Conservation (phyloP, 768 basidiomycete species). For the Termitomyces sp. region DNA sequence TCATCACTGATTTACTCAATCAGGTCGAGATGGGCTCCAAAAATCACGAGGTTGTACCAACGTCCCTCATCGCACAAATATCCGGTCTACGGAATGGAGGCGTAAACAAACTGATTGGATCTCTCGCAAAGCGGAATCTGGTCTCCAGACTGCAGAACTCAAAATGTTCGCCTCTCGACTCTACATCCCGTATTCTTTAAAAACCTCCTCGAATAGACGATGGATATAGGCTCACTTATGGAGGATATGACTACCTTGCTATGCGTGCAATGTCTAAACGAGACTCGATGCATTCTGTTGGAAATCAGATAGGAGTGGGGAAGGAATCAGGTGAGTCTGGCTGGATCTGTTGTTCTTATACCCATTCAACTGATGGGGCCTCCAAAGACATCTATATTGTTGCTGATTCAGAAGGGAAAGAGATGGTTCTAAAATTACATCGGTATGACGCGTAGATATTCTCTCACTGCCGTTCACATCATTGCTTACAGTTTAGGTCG, state of each 20-base stretch:
- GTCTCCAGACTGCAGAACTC: slow-evolving; percentile 88
- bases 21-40: slow-evolving; percentile 98
- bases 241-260: slow-evolving; percentile 96
- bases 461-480: background rate
- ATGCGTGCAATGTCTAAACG: slow-evolving; percentile 91
- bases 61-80: slow-evolving; percentile 84
- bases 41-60: slow-evolving; percentile 96
- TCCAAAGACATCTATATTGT: slow-evolving; percentile 83
- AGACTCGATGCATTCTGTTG: slow-evolving; percentile 85
- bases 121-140: slow-evolving; percentile 87
- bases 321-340: slow-evolving; percentile 83
- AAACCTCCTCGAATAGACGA: slow-evolving; percentile 64
- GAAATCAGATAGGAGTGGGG: slow-evolving; percentile 97
- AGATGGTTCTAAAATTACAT: slow-evolving; percentile 92
- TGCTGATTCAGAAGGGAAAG: slow-evolving; percentile 77
- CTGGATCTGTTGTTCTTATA: background rate
- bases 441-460: slow-evolving; percentile 46
- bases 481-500: slow-evolving; percentile 72
- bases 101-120: slow-evolving; percentile 89
- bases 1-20: slow-evolving; percentile 6
- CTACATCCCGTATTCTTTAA: background rate
- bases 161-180: slow-evolving; percentile 59
- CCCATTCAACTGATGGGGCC: background rate
- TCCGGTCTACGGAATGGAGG: slow-evolving; percentile 91
- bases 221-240: slow-evolving; percentile 95